phyloP scores from a whole-genome alignment of 352 stramenopile species.

The Phytophthora sp. region DNA sequence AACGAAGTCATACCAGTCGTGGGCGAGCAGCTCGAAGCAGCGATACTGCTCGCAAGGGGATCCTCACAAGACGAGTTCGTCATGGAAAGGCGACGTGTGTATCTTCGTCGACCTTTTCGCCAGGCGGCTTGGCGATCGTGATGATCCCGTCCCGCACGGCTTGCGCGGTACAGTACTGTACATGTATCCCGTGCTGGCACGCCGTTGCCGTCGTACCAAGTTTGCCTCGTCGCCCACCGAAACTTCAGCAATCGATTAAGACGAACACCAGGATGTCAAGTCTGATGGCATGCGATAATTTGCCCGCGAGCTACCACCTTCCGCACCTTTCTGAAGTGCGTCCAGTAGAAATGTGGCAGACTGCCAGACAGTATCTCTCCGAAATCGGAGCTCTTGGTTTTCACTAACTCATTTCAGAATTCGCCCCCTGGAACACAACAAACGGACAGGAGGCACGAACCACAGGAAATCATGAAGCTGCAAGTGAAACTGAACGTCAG shows the following conservation, averaged over 20 bases:
- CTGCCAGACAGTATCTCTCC: constrained; percentile 11
- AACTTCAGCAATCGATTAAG: constrained; percentile 26
- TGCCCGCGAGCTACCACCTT: constrained; percentile 29
- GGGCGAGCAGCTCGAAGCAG: too few relatives aligned
- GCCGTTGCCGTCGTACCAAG: constrained; percentile 5
- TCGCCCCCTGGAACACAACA: constrained; percentile 5
- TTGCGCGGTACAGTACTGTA: too few relatives aligned
- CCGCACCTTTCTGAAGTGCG: constrained; percentile 17
- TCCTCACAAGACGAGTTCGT: constrained; percentile 7
- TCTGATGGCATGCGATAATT: constrained; percentile 33
- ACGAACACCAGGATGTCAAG: constrained; percentile 36
- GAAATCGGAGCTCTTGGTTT: constrained; percentile 8
- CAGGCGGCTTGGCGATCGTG: too few relatives aligned
- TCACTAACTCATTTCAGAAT: constrained; percentile 20
- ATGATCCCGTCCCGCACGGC: too few relatives aligned
- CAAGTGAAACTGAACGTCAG: constrained; percentile 23
- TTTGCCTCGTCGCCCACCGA: constrained; percentile 11
- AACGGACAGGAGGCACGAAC: neutral
- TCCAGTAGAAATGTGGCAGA: constrained; percentile 17
- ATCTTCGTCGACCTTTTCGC: constrained; percentile 23
- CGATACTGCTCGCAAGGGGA: constrained; percentile 16
- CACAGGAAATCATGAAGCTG: constrained; percentile 25
- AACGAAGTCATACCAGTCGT: too few relatives aligned
- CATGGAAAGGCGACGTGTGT: constrained; percentile 12
- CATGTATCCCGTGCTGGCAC: constrained; percentile 11